A percentile compares a stretch with the other conserved stretches of the same genome.
Conservation (phyloP, 2,329 filamentous ascomycete species). For the Neofusicoccum umdonicola region DNA sequence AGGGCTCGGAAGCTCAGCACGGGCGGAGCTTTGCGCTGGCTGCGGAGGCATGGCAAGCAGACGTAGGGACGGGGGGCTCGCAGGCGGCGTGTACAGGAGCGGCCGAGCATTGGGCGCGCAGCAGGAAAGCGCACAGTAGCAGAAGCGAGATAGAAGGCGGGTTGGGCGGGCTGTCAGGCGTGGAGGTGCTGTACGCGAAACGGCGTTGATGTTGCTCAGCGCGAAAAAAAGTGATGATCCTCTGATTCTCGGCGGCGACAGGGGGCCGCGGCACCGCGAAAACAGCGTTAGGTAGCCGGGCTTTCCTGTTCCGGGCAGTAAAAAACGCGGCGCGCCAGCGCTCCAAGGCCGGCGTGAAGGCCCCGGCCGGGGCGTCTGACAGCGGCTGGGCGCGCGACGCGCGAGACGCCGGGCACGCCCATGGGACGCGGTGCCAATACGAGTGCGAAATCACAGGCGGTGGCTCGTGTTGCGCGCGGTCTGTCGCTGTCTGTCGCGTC, state of each 20-base stretch:
- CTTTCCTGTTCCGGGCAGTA: background rate
- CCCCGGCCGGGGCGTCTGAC: no score
- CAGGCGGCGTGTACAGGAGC: constrained; percentile 1
- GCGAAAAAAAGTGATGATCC: constrained; percentile 12
- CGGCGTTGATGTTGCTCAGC: background rate
- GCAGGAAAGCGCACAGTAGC: background rate
- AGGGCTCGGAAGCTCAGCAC: background rate
- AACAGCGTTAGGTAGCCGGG: constrained; percentile 1
- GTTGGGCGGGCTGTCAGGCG: background rate
- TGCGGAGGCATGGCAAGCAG: constrained; percentile 13
- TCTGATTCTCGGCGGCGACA: background rate
- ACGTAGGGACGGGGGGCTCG: background rate
- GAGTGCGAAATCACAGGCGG: constrained; percentile 10
- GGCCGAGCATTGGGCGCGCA: constrained; percentile 15
- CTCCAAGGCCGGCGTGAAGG: background rate
- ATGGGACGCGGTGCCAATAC: background rate
- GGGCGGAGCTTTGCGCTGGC: background rate
- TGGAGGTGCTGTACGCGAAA: background rate
- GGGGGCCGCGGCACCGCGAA: background rate
- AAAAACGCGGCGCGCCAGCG: background rate
- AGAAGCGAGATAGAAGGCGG: background rate
- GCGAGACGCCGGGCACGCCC: no score
- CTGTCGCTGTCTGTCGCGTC: constrained; percentile 4
- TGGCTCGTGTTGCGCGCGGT: background rate
- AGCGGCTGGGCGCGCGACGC: no score